Conservation (phyloP, 2,329 filamentous ascomycete genomes). For the Cercospora canescens region DNA sequence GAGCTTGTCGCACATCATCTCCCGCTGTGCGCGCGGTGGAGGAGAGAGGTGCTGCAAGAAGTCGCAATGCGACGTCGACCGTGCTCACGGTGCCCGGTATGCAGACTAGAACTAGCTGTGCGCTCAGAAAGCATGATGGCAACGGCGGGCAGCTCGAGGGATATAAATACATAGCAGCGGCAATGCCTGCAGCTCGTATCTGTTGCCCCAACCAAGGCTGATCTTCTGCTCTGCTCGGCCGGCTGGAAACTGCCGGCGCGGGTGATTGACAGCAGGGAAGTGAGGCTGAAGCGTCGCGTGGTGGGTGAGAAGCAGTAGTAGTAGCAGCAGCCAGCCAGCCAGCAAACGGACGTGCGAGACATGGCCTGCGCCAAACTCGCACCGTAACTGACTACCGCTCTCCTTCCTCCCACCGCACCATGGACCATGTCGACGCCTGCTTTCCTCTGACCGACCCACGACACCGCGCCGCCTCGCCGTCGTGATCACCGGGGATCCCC, state of each 20-base stretch:
- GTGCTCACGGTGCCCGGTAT: neutral
- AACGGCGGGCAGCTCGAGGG: neutral
- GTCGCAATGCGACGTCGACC: neutral
- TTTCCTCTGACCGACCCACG: neutral
- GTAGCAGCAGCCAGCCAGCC: no score
- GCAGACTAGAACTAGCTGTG: no score
- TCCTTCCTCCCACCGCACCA: neutral
- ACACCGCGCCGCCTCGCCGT: neutral
- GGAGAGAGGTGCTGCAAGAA: neutral
- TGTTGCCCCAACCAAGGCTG: neutral
- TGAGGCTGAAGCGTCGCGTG: slow-evolving; percentile 6
- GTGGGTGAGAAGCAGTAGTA: neutral
- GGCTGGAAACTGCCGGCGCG: neutral
- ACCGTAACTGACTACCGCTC: neutral
- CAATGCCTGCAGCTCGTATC: slow-evolving; percentile 7
- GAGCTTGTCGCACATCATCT: slow-evolving; percentile 1
- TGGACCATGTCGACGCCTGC: neutral
- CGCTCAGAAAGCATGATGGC: neutral
- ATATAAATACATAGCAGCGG: neutral
- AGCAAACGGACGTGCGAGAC: neutral
- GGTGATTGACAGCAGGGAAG: slow-evolving; percentile 10
- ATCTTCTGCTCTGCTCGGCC: neutral
- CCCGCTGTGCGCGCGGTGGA: neutral
- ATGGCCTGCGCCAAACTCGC: neutral
- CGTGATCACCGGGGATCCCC: neutral